Percentiles rank a stretch among this genome's conserved stretches.
phyloP scores from a whole-genome alignment of 106 monocot genomes.

The Hemerocallis citrina region DNA sequence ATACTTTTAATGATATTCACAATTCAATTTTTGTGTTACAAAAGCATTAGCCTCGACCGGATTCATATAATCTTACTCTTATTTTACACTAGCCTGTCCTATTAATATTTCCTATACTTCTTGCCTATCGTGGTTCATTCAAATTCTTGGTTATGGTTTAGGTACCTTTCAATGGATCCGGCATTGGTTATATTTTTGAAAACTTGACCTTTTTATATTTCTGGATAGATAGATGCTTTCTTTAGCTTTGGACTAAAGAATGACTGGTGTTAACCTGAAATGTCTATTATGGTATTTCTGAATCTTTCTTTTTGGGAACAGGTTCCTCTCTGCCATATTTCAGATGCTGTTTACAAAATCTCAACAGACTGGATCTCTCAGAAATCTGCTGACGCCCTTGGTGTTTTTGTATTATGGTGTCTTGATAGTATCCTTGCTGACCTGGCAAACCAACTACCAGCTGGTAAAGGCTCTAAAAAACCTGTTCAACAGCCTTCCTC shows the following conservation, averaged over 20 bases:
- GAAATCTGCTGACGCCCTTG: slow-evolving; percentile 54
- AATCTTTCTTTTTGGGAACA: slow-evolving; percentile 16
- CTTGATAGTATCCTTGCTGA: slow-evolving; percentile 69
- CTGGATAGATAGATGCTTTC: neutral
- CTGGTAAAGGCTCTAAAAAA: slow-evolving; percentile 65
- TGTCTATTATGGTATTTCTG: neutral
- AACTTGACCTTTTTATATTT: neutral
- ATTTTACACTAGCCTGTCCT: neutral
- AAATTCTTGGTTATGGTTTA: neutral
- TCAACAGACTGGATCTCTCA: slow-evolving; percentile 71
- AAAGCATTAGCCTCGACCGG: neutral
- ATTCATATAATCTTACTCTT: neutral
- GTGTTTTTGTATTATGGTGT: slow-evolving; percentile 70
- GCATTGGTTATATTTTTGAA: neutral
- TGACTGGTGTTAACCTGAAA: neutral
- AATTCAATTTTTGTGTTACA: neutral
- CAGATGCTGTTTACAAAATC: slow-evolving; percentile 62
- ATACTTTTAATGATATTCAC: too few species aligned
- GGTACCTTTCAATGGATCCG: neutral
- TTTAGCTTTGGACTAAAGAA: neutral
- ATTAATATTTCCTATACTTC: neutral
- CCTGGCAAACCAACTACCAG: slow-evolving; percentile 38
- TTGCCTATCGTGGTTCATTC: neutral
- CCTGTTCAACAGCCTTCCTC: slow-evolving; percentile 40
- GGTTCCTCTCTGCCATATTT: slow-evolving; percentile 67